These are phyloP conservation scores for Suzukiozyma palmioleophila DNA, from an alignment of 1,139 yeast genomes.

Conservation along the genomic window DNA sequence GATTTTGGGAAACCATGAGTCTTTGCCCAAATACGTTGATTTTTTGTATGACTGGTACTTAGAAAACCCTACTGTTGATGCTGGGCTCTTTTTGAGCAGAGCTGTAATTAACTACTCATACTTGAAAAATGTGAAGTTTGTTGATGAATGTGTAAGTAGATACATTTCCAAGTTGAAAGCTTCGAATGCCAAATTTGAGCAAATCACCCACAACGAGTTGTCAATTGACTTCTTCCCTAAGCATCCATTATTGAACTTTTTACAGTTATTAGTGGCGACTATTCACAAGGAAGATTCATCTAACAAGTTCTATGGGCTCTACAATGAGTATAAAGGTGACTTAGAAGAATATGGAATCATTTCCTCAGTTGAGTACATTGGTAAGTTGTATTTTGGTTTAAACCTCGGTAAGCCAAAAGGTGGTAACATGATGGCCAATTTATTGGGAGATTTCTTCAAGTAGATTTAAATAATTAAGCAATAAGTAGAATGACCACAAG, in stretches of 20 bases:
- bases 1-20: constrained; percentile 62
- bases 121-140: constrained; percentile 58
- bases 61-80: constrained; percentile 29
- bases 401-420: constrained; percentile 52
- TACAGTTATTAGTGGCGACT: constrained; percentile 63
- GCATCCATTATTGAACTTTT: constrained; percentile 52
- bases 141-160: constrained; percentile 37
- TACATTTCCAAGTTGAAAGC: constrained; percentile 31
- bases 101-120: constrained; percentile 69
- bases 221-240: constrained; percentile 19
- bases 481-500: no score
- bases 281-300: constrained; percentile 56
- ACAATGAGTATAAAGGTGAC: constrained; percentile 32
- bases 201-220: constrained; percentile 9
- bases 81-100: constrained; percentile 53
- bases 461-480: constrained; percentile 8
- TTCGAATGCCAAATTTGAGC: constrained; percentile 11
- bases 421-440: constrained; percentile 69
- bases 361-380: constrained; percentile 46
- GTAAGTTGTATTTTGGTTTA: constrained; percentile 37
- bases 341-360: constrained; percentile 29
- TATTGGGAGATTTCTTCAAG: constrained; percentile 77
- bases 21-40: constrained; percentile 49
- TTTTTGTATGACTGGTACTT: constrained; percentile 54
- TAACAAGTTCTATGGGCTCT: constrained; percentile 49